Conservation (phyloP, 768 basidiomycete genomes). For the Termitomyces sp. region DNA sequence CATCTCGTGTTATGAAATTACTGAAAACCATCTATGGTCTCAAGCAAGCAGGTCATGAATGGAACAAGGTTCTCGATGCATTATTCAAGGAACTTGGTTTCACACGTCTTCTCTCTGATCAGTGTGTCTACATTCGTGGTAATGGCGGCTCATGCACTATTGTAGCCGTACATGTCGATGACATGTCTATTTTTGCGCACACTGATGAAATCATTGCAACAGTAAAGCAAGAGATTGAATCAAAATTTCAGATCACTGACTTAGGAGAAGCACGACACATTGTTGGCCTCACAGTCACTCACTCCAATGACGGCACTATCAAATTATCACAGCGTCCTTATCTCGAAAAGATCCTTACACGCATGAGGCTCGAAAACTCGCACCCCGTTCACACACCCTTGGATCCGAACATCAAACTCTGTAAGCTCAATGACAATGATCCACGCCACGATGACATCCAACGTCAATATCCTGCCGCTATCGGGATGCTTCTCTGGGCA, state of each 20-base stretch:
- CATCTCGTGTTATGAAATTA: constrained; percentile 20
- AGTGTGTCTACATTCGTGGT: constrained; percentile 18
- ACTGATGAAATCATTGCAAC: constrained; percentile 8
- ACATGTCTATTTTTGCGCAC: too few relatives aligned
- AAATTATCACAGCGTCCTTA: constrained; percentile 26
- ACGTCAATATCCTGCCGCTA: constrained; percentile 6
- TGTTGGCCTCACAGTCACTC: constrained; percentile 28
- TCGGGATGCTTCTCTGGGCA: constrained; percentile 32
- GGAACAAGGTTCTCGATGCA: constrained; percentile 22
- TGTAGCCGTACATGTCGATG: constrained; percentile 29
- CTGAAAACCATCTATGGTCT: constrained; percentile 35
- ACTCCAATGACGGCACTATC: constrained; percentile 17
- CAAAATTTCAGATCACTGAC: constrained; percentile 25
- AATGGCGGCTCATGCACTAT: constrained; percentile 11
- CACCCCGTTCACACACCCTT: constrained; percentile 22
- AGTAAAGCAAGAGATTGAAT: constrained; percentile 19
- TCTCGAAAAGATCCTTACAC: constrained; percentile 22
- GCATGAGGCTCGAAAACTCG: constrained; percentile 18
- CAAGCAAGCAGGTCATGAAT: constrained; percentile 24
- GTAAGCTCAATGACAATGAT: constrained; percentile 2
- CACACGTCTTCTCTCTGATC: constrained; percentile 13
- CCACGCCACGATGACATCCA: neutral
- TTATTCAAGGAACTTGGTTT: constrained; percentile 16
- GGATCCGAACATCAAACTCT: constrained; percentile 19
- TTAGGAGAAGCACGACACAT: constrained; percentile 25